These are phyloP conservation scores for Pythium periplocum DNA, from an alignment of 352 stramenopile genomes.

Conservation along the genomic window DNA sequence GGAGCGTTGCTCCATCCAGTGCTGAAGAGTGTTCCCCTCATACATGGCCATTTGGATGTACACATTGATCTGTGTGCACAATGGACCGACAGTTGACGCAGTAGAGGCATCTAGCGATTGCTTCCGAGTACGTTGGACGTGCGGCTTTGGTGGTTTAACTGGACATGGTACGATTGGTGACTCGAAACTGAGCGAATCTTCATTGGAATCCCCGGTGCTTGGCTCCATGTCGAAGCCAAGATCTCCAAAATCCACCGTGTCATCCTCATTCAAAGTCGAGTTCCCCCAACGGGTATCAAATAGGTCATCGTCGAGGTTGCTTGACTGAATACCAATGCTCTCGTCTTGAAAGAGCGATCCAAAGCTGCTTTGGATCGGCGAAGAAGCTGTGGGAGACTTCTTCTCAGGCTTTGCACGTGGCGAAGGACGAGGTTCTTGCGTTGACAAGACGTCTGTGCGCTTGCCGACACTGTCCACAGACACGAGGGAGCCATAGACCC, in stretches of 20 bases:
- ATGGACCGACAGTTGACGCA: constrained; percentile 9
- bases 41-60: constrained; percentile 95
- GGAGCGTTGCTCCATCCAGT: constrained; percentile 64
- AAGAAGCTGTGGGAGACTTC: too few relatives aligned
- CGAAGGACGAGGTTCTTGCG: neutral
- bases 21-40: constrained; percentile 80
- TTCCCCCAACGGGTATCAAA: constrained; percentile 17
- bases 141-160: constrained; percentile 7
- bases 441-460: constrained; percentile 8
- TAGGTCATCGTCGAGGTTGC: constrained; percentile 26
- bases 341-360: neutral
- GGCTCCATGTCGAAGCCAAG: constrained; percentile 55
- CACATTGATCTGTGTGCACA: constrained; percentile 78
- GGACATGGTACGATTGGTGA: too few relatives aligned
- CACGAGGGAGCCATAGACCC: constrained; percentile 66
- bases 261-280: constrained; percentile 21
- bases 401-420: neutral
- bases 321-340: neutral
- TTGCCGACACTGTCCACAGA: constrained; percentile 40
- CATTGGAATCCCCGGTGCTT: neutral
- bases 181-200: neutral
- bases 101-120: constrained; percentile 20
- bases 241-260: constrained; percentile 35
- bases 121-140: constrained; percentile 15
- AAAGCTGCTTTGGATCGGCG: neutral